phyloP scores from a whole-genome alignment of 108 stramenopile species.

The Hondaea fermentalgiana region DNA sequence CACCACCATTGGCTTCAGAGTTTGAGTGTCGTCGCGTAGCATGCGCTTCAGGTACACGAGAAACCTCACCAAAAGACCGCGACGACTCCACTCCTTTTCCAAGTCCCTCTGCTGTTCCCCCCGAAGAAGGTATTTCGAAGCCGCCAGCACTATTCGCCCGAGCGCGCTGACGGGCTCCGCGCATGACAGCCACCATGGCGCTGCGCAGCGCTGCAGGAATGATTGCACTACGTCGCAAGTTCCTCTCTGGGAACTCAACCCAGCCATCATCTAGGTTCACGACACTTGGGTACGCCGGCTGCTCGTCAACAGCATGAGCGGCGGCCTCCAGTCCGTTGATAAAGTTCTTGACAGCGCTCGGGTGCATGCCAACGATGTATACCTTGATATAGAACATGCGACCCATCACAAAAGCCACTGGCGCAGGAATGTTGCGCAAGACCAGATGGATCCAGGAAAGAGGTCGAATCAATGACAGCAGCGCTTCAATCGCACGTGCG shows the following conservation, averaged over 20 bases:
- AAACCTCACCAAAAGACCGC: too few species aligned
- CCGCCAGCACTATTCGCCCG: too few species aligned
- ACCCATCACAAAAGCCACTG: background rate
- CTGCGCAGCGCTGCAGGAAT: background rate
- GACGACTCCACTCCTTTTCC: too few species aligned
- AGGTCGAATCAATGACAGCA: background rate
- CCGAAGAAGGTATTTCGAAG: too few species aligned
- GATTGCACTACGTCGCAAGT: background rate
- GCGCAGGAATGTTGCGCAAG: background rate
- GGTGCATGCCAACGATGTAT: background rate
- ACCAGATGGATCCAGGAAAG: background rate
- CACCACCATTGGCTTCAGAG: background rate
- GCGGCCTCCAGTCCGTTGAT: background rate
- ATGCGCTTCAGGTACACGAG: background rate
- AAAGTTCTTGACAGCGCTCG: background rate
- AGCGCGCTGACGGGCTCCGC: background rate
- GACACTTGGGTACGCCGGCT: background rate
- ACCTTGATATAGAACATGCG: background rate
- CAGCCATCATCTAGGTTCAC: constrained; percentile 8
- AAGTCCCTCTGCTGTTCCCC: too few species aligned
- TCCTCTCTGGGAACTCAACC: background rate
- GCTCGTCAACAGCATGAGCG: background rate
- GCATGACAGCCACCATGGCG: background rate
- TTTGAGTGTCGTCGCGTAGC: background rate
- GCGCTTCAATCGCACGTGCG: background rate